These are phyloP conservation scores for Chlamydomonas reinhardtii DNA, from an alignment of 163 green algal genomes.

Conservation along the genomic window DNA sequence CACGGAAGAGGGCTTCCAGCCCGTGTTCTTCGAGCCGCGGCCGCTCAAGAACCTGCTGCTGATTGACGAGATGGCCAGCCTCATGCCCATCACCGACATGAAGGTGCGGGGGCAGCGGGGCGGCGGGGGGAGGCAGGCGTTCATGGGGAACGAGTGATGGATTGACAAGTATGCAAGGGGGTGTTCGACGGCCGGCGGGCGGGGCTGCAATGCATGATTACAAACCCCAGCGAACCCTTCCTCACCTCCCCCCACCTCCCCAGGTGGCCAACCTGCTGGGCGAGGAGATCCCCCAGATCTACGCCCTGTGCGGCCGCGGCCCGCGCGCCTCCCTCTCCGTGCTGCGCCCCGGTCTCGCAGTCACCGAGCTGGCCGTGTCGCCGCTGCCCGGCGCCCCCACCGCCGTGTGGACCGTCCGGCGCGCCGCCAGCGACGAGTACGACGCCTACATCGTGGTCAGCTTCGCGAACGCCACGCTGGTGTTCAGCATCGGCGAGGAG, in stretches of 20 bases:
- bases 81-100: conserved; percentile 93
- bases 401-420: conserved; percentile 91
- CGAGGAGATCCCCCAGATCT: conserved; percentile 95
- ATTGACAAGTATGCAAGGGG: background rate
- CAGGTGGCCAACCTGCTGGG: conserved; percentile 92
- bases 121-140: too few species aligned
- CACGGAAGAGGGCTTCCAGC: conserved; percentile 74
- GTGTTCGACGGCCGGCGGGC: background rate
- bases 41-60: conserved; percentile 91
- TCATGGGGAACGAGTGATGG: background rate
- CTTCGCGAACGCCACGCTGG: conserved; percentile 84
- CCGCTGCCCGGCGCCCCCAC: conserved; percentile 90
- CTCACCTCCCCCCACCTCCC: too few species aligned
- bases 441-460: conserved; percentile 97
- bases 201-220: too few species aligned
- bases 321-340: conserved; percentile 87
- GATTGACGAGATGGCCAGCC: conserved; percentile 90
- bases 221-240: too few species aligned
- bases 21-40: conserved; percentile 95
- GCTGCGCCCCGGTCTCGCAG: conserved; percentile 91
- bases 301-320: conserved; percentile 72
- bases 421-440: conserved; percentile 77
- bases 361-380: conserved; percentile 94
- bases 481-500: conserved; percentile 83
- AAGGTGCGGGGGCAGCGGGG: conserved; percentile 68